Base-by-base conservation (phyloP, 352 stramenopile species). In the Phytophthora rubi region DNA sequence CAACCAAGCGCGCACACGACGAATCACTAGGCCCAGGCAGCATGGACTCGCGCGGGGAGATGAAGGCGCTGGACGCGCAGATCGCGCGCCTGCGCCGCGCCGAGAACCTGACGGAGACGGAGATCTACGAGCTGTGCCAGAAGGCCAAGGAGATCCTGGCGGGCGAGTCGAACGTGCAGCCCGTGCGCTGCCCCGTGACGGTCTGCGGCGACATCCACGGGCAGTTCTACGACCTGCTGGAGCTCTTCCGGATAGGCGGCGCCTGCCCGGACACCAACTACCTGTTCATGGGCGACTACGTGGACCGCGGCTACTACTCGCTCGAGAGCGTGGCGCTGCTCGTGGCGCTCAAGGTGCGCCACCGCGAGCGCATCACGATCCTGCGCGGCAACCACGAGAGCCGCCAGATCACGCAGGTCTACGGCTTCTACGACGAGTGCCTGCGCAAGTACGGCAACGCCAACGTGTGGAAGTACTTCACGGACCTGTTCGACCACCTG, bases 381-480 rank as follows among this genome's bases (percentile, higher is more conserved):
- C 63, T 96, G 44, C 95, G 98, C 28, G 98, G 98, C 59, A 99
- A 99, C 88, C 98, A 99, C 77, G 98, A 99, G 83, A 96, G 81
- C 59, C 82, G 98, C 56, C 97, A 99, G 81, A 99, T 99, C 76
- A 99, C 97, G 18, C 96, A 99, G 77, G 97, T 99, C 6, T 99
- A 99, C 77, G 98, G 98, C 32, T 99, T 99, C 75, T 99, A 99
- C 76, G 98, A 99, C 76, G 98, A 99, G 79, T 99, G 98, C 72
- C 81, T 99, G 18, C 83, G 96, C 68, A 95, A 99, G 77, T 99
- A 99, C 77, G 97, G 97, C 37, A 95, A 95, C 58, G 89, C 86
- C 44, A 97, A 96, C 70, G 89, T 97, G 12, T 97, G 89, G 88
- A 95, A 96, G 71, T 95, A 95, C 79, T 97, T 96, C 58, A 97